These are phyloP conservation scores for Sclerotiophoma versabilis DNA, from an alignment of 2,329 filamentous ascomycete genomes.

Conservation along the genomic window DNA sequence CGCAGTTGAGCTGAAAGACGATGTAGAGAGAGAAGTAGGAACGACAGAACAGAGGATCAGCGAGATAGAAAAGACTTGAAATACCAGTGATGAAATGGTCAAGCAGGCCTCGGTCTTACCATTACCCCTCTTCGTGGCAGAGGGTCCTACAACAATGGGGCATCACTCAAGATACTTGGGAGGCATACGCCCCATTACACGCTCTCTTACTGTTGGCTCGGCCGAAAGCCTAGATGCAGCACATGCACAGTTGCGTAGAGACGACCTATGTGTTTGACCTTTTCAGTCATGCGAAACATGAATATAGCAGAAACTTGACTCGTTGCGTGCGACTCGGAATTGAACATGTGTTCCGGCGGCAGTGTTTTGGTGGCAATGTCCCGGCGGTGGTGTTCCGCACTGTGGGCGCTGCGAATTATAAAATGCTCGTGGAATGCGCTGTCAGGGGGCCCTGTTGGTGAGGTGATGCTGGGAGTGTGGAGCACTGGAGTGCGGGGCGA, in stretches of 20 bases:
- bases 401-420: not conserved
- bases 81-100: conserved; percentile 4
- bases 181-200: not conserved
- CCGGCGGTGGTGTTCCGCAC: conserved; percentile 5
- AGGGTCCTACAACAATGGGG: not conserved
- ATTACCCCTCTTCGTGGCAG: conserved; percentile 16
- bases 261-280: not conserved
- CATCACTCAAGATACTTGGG: not conserved
- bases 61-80: not conserved
- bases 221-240: not conserved
- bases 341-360: not conserved
- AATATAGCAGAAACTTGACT: conserved; percentile 1
- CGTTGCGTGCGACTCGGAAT: conserved; percentile 4
- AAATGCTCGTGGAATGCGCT: not conserved
- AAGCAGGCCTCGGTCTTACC: conserved; percentile 14
- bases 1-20: not conserved
- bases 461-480: conserved; percentile 1
- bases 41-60: not conserved
- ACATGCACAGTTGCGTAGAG: conserved; percentile 4
- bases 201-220: conserved; percentile 7
- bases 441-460: not conserved
- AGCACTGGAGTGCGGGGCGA: conserved; percentile 11
- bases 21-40: not conserved
- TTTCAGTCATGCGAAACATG: not conserved
- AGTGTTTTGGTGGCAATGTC: not conserved